Evolutionary conservation across 164 flowering plant genomes (phyloP), one percentile per base, ranked within the genome.

Genomic region (Aristolochia fimbriata): DNA sequence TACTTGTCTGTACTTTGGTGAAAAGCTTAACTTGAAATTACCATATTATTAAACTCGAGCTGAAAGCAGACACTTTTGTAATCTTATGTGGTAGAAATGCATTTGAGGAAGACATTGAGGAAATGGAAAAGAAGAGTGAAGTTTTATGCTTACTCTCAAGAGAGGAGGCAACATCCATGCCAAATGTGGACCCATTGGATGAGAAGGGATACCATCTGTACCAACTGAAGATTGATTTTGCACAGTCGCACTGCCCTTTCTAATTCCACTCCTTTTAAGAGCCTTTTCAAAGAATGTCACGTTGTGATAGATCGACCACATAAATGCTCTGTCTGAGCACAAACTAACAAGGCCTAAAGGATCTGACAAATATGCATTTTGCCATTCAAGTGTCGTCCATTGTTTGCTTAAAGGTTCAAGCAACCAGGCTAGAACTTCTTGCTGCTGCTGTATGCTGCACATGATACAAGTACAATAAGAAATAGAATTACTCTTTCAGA

Each of bases 101-200:
- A 37, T 37, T 37, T 37, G 43, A 37, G 43, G 9, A 37, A 37
- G 43, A 10, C 12, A 37, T 7, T 37, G 12, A 37, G 43, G 12
- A 37, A 5, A 37, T 1, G 10, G 43, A 6, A 37, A 3, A 7
- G 43, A 37, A 37, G 9, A 37, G 43, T 37, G 8, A 7, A 37
- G 41, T 37, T 51, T n/a, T 13, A 33, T 23, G 61, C 82, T 73
- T 81, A 93, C 97, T 64, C 80, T 87, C 51, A 87, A 63, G 47
- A 94, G 95, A 73, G 97, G 99, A 58, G 97, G 97, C 52, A 94
- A 61, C 89, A 94, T 94, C 99, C 99, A 94, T 45, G 85, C 70
- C 25, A 94, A 72, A 78, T 94, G 99, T 65, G 87, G 69, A 55
- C 85, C 83, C 87, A 94, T 80, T 51, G 97, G 96, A 74, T 94